These are phyloP conservation scores for Balansia obtecta DNA, from an alignment of 2,329 filamentous ascomycete genomes.

Conservation along the genomic window DNA sequence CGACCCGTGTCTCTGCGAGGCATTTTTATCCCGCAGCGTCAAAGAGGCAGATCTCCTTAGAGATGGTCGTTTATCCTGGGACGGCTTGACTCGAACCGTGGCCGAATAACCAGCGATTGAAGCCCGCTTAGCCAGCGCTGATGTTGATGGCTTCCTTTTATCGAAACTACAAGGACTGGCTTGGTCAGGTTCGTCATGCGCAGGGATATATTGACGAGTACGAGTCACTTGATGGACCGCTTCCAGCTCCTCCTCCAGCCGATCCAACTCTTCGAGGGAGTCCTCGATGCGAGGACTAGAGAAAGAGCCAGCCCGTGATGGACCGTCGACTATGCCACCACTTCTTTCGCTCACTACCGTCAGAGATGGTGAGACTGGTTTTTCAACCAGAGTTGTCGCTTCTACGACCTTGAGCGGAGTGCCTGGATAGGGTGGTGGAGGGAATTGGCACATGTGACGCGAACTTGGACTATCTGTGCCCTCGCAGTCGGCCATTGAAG, in stretches of 20 bases:
- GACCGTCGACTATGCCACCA: conserved; percentile 22
- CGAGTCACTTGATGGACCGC: conserved; percentile 31
- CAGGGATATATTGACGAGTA: conserved; percentile 18
- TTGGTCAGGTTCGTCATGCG: conserved; percentile 8
- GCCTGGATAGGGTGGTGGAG: conserved; percentile 13
- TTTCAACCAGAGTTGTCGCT: conserved; percentile 18
- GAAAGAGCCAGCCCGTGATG: conserved; percentile 18
- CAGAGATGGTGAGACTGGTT: conserved; percentile 21
- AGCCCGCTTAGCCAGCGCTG: conserved; percentile 14
- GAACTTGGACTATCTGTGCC: conserved; percentile 5
- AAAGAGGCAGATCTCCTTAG: conserved; percentile 31
- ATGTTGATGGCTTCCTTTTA: conserved; percentile 8
- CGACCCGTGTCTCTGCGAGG: conserved; percentile 7
- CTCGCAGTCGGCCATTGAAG: conserved; percentile 10
- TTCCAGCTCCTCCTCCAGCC: conserved; percentile 49
- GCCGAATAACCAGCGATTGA: conserved; percentile 22
- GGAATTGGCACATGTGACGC: conserved; percentile 1
- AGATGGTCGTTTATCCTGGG: conserved; percentile 22
- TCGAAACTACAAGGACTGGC: neutral
- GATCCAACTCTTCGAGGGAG: conserved; percentile 49
- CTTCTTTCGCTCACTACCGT: conserved; percentile 18
- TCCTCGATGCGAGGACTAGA: conserved; percentile 45
- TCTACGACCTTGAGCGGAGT: conserved; percentile 18
- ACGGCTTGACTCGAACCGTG: conserved; percentile 29
- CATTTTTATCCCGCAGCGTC: conserved; percentile 20